Conservation (phyloP, 2,329 filamentous ascomycete species). For the Amesomyces nigricolor region DNA sequence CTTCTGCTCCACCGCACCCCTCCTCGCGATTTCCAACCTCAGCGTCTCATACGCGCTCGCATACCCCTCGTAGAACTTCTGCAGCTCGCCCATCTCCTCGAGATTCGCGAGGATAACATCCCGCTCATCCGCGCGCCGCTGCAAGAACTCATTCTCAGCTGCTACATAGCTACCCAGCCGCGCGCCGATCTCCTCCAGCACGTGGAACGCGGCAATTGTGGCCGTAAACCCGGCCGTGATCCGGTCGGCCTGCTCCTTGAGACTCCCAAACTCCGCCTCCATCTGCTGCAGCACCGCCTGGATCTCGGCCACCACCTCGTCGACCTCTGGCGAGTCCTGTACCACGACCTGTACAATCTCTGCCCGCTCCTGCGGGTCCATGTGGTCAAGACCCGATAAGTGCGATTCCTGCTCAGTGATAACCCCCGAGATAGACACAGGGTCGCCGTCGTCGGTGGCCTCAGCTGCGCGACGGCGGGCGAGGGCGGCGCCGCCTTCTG, state of each 20-base stretch:
- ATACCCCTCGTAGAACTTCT: slow-evolving; percentile 83
- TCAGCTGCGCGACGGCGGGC: slow-evolving; percentile 65
- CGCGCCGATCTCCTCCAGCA: slow-evolving; percentile 62
- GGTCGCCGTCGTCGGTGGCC: slow-evolving; percentile 37
- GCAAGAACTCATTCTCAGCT: slow-evolving; percentile 58
- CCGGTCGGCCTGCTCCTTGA: slow-evolving; percentile 58
- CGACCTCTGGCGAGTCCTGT: slow-evolving; percentile 62
- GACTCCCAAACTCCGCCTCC: slow-evolving; percentile 60
- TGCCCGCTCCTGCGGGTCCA: slow-evolving; percentile 67
- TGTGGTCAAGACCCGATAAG: slow-evolving; percentile 54
- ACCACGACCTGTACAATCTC: slow-evolving; percentile 80
- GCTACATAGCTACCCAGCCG: slow-evolving; percentile 61
- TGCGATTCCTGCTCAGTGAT: slow-evolving; percentile 54
- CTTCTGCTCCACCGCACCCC: slow-evolving; percentile 66
- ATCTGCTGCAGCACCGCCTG: slow-evolving; percentile 70
- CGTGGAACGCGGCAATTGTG: slow-evolving; percentile 57
- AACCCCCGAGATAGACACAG: slow-evolving; percentile 60
- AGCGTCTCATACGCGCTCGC: slow-evolving; percentile 77
- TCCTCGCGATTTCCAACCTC: slow-evolving; percentile 74
- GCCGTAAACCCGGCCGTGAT: slow-evolving; percentile 51
- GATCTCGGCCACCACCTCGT: slow-evolving; percentile 64
- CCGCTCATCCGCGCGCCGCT: slow-evolving; percentile 69
- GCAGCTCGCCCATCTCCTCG: slow-evolving; percentile 68
- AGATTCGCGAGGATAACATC: slow-evolving; percentile 63
- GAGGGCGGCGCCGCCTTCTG: slow-evolving; percentile 69